Evolutionary conservation across 2,329 filamentous ascomycete species (phyloP), one percentile per base, ranked within the genome.

Genomic region (Arthrobotrys sphaeroides): DNA sequence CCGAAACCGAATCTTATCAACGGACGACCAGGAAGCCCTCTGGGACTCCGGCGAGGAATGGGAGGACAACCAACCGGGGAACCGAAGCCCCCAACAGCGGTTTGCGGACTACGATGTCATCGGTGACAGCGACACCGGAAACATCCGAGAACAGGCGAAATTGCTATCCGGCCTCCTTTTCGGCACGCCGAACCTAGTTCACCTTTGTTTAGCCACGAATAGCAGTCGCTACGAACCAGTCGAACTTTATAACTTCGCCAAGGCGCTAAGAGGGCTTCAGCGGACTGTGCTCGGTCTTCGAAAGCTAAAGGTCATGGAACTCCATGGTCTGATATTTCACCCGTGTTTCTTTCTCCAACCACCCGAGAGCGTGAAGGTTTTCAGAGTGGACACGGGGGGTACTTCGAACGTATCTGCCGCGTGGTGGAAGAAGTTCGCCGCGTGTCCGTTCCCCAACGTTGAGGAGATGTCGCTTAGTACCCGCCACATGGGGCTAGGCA

Each of bases 191-290:
- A 38, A 55, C 31, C 51, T 55, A 16, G 20, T 55, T 5, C 31
- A 55, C 10, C n/a, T 55, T 9, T 55, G n/a, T 22, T 38, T 55
- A 38, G 51, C 31, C 51, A 55, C 51, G 22, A 55, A 55, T 38
- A 55, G 51, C 31, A 38, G 51, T 38, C 51, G 51, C 31, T 55
- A 55, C 20, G 51, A 55, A n/a, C 51, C 51, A 2, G 51, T 55
- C 28, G 51, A 55, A 38, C 31, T 55, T 20, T 55, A 55, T 31
- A 55, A 55, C 18, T 55, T 55, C n/a, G 51, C 51, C 51, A 55
- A 55, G 51, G 51, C 51, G 51, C 51, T 55, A 55, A 55, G 31
- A 6, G 31, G 28, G 10, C 51, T 55, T 24, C 51, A 55, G 18
- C 51, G 51, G 2, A 55, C 51, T 6, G 51, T 55, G 6, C 31